Evolutionary conservation across 2,329 filamentous ascomycete species (phyloP).

Genomic region (Fusarium napiforme): DNA sequence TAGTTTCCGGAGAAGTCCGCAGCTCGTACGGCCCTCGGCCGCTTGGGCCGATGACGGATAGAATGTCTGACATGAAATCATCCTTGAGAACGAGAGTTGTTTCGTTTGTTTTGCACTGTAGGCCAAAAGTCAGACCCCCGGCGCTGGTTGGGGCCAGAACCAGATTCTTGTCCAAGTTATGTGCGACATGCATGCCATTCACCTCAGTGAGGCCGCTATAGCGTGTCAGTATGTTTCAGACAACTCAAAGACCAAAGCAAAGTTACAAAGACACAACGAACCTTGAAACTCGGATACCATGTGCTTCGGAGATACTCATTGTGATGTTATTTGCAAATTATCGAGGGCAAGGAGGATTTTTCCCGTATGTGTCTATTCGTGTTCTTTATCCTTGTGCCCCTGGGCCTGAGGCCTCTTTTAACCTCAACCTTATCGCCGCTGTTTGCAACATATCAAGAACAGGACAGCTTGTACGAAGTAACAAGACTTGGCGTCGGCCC

Average conservation of each 20-base stretch:
- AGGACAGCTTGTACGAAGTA: not conserved
- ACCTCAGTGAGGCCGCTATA: not conserved
- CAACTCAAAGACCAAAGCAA: not conserved
- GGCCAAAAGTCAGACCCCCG: not conserved
- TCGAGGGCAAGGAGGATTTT: not conserved
- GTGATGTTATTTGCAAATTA: not conserved
- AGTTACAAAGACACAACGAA: not conserved
- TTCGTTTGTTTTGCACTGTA: not conserved
- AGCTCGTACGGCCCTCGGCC: not conserved
- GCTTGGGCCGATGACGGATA: not conserved
- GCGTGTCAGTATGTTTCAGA: not conserved
- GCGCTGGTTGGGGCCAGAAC: not conserved
- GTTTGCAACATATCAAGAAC: not conserved
- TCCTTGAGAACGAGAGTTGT: not conserved
- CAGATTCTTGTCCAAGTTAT: not conserved
- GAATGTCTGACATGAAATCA: not conserved
- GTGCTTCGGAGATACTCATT: not conserved
- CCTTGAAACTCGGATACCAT: not conserved
- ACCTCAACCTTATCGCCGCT: too few species aligned
- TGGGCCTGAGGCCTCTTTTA: too few species aligned
- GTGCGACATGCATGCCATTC: not conserved
- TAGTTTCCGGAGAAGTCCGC: not conserved
- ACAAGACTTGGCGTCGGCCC: too few species aligned
- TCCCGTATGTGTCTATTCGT: too few species aligned
- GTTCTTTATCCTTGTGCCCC: too few species aligned